Evolutionary conservation across 2,329 filamentous ascomycete genomes (phyloP).

Genomic region (Pseudocercospora ulei): DNA sequence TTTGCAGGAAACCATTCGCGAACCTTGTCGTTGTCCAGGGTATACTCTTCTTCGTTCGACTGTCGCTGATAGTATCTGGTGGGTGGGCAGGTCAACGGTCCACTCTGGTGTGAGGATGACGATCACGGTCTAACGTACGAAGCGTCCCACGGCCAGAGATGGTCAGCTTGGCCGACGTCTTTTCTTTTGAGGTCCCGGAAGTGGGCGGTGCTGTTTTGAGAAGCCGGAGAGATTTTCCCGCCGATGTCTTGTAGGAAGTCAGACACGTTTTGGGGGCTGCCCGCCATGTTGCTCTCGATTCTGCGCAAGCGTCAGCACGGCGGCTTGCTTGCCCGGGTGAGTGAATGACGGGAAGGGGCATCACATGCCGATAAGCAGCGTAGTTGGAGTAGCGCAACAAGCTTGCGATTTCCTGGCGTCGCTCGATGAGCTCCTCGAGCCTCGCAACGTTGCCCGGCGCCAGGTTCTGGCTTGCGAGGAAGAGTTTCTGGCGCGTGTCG

Average conservation of each 20-base stretch:
- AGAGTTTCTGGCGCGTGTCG: not conserved
- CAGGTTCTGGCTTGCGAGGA: not conserved
- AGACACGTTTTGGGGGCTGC: not conserved
- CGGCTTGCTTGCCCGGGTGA: no score
- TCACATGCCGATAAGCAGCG: no score
- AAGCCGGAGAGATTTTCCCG: not conserved
- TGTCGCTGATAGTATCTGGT: slow-evolving; percentile 36
- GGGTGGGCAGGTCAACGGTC: slow-evolving; percentile 50
- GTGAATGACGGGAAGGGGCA: no score
- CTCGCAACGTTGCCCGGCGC: slow-evolving; percentile 3
- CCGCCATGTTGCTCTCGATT: slow-evolving; percentile 2
- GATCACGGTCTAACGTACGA: slow-evolving; percentile 61
- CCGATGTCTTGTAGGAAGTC: slow-evolving; percentile 3
- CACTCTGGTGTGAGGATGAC: not conserved
- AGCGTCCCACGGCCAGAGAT: slow-evolving; percentile 37
- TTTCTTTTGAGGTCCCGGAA: not conserved
- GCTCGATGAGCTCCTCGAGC: not conserved
- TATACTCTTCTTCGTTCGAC: slow-evolving; percentile 63
- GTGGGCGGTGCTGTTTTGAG: not conserved
- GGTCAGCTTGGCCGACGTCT: slow-evolving; percentile 1
- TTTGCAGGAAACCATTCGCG: slow-evolving; percentile 16
- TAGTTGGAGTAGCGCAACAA: not conserved
- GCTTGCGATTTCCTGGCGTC: slow-evolving; percentile 1
- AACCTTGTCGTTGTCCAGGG: slow-evolving; percentile 67
- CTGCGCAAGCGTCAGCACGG: no score